Evolutionary conservation across 2,329 filamentous ascomycete species (phyloP).

Genomic region (Cercospora sp.): DNA sequence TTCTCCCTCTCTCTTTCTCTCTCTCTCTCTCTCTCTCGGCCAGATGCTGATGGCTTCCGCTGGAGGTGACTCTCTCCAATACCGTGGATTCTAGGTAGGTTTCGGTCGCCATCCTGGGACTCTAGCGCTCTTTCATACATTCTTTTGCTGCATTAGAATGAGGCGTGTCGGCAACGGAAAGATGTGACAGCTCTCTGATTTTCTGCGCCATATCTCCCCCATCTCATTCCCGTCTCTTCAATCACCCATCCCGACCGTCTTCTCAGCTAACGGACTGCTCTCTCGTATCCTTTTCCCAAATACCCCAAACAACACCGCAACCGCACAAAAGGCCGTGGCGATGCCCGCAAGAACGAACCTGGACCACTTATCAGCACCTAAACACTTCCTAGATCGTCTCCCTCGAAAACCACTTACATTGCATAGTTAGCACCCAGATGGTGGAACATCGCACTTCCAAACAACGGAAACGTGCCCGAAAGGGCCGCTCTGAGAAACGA

Average conservation of each 20-base stretch:
- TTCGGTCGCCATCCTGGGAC: too few species aligned
- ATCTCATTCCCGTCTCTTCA: not conserved
- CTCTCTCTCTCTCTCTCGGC: not conserved
- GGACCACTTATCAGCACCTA: not conserved
- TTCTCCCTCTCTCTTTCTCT: too few species aligned
- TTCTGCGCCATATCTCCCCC: not conserved
- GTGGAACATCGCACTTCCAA: slow-evolving; percentile 45
- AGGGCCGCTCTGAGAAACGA: slow-evolving; percentile 45
- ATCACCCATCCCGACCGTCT: not conserved
- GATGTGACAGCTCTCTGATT: too few species aligned
- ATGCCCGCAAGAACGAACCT: slow-evolving; percentile 42
- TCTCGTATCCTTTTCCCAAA: slow-evolving; percentile 17
- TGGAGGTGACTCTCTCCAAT: not conserved
- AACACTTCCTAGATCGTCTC: not conserved
- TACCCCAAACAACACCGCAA: slow-evolving; percentile 18
- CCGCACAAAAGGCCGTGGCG: slow-evolving; percentile 38
- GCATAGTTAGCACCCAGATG: slow-evolving; percentile 45
- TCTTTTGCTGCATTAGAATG: too few species aligned
- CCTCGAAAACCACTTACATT: slow-evolving; percentile 21
- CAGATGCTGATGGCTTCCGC: too few species aligned
- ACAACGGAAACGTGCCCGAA: slow-evolving; percentile 45
- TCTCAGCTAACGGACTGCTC: slow-evolving; percentile 3
- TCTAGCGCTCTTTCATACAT: too few species aligned
- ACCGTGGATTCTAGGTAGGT: too few species aligned
- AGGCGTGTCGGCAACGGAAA: too few species aligned